These are phyloP conservation scores for Plenodomus tracheiphilus DNA, from an alignment of 2,329 filamentous ascomycete genomes.

Conservation along the genomic window DNA sequence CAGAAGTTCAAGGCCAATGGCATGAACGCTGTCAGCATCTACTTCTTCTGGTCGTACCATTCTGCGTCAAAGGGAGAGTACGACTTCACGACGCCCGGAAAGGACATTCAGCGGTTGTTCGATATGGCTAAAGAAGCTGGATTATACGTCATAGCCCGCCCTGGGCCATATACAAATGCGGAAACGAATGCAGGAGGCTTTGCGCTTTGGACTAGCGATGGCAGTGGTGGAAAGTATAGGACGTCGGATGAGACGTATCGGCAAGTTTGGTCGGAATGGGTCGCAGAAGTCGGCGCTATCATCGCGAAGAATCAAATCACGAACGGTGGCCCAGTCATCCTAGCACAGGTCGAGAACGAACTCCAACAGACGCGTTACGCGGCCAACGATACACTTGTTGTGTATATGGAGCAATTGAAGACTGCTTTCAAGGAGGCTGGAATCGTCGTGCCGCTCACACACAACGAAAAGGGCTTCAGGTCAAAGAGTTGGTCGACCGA, in stretches of 20 bases:
- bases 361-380: conserved; percentile 51
- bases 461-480: conserved; percentile 58
- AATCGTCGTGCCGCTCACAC: conserved; percentile 54
- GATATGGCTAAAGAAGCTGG: conserved; percentile 57
- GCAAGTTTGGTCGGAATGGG: conserved; percentile 54
- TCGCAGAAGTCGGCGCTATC: conserved; percentile 51
- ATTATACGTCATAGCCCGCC: conserved; percentile 55
- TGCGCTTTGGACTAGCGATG: conserved; percentile 53
- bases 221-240: conserved; percentile 49
- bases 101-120: conserved; percentile 56
- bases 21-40: conserved; percentile 56
- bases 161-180: conserved; percentile 58
- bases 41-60: conserved; percentile 58
- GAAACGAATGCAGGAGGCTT: conserved; percentile 56
- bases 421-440: conserved; percentile 52
- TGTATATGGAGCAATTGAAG: conserved; percentile 58
- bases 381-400: conserved; percentile 51
- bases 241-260: conserved; percentile 52
- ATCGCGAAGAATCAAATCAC: conserved; percentile 56
- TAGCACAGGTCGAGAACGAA: conserved; percentile 60
- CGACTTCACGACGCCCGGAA: conserved; percentile 56
- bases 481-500: conserved; percentile 58
- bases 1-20: conserved; percentile 59
- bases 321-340: conserved; percentile 55
- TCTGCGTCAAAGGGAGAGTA: conserved; percentile 50